Evolutionary conservation across 176 grass and related monocot genomes (phyloP).

Genomic region (Phragmites australis): DNA sequence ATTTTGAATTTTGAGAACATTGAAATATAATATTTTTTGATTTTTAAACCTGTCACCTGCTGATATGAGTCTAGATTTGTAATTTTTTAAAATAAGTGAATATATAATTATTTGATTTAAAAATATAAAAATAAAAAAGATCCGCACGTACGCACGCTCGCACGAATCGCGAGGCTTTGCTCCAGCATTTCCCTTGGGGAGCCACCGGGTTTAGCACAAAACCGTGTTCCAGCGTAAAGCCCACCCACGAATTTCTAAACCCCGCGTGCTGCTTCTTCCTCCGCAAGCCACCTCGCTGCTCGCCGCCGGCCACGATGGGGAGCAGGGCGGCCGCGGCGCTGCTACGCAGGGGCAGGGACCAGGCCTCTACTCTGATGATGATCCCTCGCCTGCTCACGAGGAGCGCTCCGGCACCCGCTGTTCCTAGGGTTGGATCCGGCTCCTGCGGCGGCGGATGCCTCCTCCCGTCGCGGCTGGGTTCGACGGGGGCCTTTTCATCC

Average conservation of each 20-base stretch:
- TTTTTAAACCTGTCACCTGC: too few relatives aligned
- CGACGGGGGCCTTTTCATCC: neutral
- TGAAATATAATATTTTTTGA: too few relatives aligned
- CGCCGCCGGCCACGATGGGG: slow-evolving; percentile 35
- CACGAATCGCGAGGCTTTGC: too few relatives aligned
- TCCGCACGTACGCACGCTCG: too few relatives aligned
- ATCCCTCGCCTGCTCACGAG: slow-evolving; percentile 19
- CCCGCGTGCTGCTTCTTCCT: slow-evolving; percentile 2
- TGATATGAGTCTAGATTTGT: too few relatives aligned
- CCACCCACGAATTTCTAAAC: neutral
- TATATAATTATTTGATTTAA: too few relatives aligned
- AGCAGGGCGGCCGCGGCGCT: slow-evolving; percentile 59
- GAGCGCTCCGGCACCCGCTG: slow-evolving; percentile 1
- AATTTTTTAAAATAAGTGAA: too few relatives aligned
- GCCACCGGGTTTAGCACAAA: too few relatives aligned
- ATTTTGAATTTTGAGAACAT: too few relatives aligned
- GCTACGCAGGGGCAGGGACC: slow-evolving; percentile 59
- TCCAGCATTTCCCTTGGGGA: too few relatives aligned
- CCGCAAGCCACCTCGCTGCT: slow-evolving; percentile 23
- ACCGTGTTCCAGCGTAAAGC: too few relatives aligned
- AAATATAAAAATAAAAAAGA: too few relatives aligned
- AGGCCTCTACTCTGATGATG: slow-evolving; percentile 2
- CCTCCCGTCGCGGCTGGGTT: neutral
- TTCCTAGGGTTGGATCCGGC: slow-evolving; percentile 44
- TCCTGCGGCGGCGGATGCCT: neutral